phyloP scores from a whole-genome alignment of 345 rosid genomes.

The Eucalyptus viminalis region DNA sequence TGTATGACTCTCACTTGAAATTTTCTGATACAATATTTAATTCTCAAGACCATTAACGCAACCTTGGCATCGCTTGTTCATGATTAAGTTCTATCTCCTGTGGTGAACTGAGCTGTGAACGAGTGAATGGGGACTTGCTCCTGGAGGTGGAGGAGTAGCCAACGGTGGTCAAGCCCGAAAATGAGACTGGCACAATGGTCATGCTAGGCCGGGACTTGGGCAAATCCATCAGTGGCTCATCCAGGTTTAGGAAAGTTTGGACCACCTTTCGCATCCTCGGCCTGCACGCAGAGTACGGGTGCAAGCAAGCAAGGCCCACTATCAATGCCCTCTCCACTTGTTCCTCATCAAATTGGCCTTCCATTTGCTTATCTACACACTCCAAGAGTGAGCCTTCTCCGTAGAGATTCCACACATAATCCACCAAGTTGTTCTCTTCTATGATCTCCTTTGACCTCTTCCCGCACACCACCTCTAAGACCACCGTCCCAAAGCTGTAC shows the following conservation, averaged over 20 bases:
- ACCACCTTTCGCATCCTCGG: conserved; percentile 23
- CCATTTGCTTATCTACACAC: conserved; percentile 5
- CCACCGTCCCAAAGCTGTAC: conserved; percentile 23
- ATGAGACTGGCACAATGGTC: conserved; percentile 1
- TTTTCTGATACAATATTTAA: background rate
- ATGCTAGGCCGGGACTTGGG: conserved; percentile 7
- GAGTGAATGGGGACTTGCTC: background rate
- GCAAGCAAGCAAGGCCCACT: conserved; percentile 19
- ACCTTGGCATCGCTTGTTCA: background rate
- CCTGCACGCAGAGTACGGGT: conserved; percentile 4
- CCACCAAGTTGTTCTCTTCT: conserved; percentile 24
- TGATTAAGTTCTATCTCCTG: background rate
- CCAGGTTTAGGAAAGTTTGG: conserved; percentile 16
- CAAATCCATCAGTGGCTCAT: conserved; percentile 20
- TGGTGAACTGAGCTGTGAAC: background rate
- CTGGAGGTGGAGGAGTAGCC: background rate
- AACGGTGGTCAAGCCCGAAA: background rate
- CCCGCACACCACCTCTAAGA: conserved; percentile 19
- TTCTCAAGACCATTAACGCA: background rate
- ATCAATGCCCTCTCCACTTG: conserved; percentile 8
- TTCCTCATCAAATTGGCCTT: conserved; percentile 1
- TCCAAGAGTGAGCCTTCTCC: conserved; percentile 1
- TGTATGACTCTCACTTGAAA: background rate
- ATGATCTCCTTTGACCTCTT: conserved; percentile 10
- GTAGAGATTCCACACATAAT: conserved; percentile 10